phyloP scores from a whole-genome alignment of 306 rosid species.

The Citrullus amarus region DNA sequence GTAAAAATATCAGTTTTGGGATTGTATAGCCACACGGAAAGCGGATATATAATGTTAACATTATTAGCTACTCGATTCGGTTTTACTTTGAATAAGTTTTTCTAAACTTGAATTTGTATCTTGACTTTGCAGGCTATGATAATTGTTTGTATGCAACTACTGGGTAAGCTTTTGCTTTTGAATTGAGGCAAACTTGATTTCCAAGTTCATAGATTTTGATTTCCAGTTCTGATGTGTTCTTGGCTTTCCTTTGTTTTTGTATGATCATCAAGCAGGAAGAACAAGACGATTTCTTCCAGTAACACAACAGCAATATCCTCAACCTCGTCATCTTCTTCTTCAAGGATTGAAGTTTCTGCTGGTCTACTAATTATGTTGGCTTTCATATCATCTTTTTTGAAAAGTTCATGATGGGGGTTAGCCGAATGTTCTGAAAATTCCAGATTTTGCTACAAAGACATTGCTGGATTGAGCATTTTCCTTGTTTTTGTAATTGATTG shows the following conservation, averaged over 20 bases:
- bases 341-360: conserved; percentile 16
- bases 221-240: not conserved
- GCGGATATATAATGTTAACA: not conserved
- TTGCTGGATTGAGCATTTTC: conserved; percentile 7
- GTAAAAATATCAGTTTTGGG: not conserved
- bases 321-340: conserved; percentile 40
- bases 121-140: conserved; percentile 63
- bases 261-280: conserved; percentile 34
- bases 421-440: conserved; percentile 12
- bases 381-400: conserved; percentile 15
- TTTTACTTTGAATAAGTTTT: not conserved
- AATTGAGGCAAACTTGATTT: not conserved
- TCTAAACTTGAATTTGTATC: conserved; percentile 3
- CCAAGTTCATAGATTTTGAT: not conserved
- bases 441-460: conserved; percentile 22
- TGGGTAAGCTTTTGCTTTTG: conserved; percentile 40
- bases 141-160: conserved; percentile 62
- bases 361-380: conserved; percentile 21
- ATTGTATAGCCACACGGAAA: too few species aligned
- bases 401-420: conserved; percentile 20
- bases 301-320: conserved; percentile 72
- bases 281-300: conserved; percentile 39
- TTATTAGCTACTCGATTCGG: not conserved
- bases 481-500: conserved; percentile 8
- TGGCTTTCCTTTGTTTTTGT: not conserved